Evolutionary conservation across 2,329 filamentous ascomycete genomes (phyloP).

Genomic region (Aureobasidium mangrovei): DNA sequence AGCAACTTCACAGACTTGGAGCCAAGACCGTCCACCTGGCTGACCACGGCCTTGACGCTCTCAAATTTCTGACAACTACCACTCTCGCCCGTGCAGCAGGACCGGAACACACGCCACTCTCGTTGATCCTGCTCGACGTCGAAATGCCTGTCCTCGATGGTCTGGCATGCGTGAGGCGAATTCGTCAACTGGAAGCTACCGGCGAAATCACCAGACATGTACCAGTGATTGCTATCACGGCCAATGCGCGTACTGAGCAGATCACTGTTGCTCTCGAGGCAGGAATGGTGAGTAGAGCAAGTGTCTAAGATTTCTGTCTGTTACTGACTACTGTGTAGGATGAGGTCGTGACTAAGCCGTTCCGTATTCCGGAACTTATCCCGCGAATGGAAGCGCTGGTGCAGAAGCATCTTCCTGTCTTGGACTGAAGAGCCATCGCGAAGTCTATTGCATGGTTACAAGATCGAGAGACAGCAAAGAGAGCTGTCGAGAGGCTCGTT

Average conservation of each 20-base stretch:
- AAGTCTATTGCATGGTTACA: too few relatives aligned
- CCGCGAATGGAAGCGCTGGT: too few relatives aligned
- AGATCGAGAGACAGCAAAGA: too few relatives aligned
- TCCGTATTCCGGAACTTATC: too few relatives aligned
- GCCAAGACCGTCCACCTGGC: slow-evolving; percentile 28
- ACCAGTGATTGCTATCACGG: slow-evolving; percentile 68
- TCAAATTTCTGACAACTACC: slow-evolving; percentile 27
- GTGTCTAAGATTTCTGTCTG: too few relatives aligned
- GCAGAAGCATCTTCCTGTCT: too few relatives aligned
- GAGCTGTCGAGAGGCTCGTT: too few relatives aligned
- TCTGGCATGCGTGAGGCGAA: slow-evolving; percentile 59
- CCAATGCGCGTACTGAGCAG: slow-evolving; percentile 67
- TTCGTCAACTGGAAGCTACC: slow-evolving; percentile 58
- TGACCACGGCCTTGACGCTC: slow-evolving; percentile 31
- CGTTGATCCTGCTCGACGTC: slow-evolving; percentile 66
- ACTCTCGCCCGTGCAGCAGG: not conserved
- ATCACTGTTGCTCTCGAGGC: slow-evolving; percentile 61
- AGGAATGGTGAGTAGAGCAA: slow-evolving; percentile 44
- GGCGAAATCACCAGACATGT: slow-evolving; percentile 57
- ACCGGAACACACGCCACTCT: slow-evolving; percentile 14
- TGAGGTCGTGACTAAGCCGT: too few relatives aligned
- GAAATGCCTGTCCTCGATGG: slow-evolving; percentile 83
- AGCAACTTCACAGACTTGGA: slow-evolving; percentile 30
- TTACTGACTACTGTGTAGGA: too few relatives aligned
- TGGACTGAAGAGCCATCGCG: too few relatives aligned